These are phyloP conservation scores for Penicillium occitanis DNA, from an alignment of 2,329 filamentous ascomycete genomes.

Conservation along the genomic window DNA sequence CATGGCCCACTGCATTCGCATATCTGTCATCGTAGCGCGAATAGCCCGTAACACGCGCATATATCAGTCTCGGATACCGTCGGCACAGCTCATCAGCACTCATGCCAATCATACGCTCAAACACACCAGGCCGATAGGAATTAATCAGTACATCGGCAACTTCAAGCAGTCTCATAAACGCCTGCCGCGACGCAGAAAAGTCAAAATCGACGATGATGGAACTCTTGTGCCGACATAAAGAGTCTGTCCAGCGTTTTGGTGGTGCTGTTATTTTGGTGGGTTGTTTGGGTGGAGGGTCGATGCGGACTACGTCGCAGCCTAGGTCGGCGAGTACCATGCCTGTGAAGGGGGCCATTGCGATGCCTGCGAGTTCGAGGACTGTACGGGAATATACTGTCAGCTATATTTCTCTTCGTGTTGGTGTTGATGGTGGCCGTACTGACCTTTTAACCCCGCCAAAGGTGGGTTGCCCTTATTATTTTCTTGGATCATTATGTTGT, in stretches of 20 bases:
- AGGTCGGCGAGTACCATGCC: slow-evolving; percentile 21
- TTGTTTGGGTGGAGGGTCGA: slow-evolving; percentile 6
- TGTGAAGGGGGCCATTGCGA: slow-evolving; percentile 16
- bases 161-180: slow-evolving; percentile 14
- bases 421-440: too few relatives aligned
- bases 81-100: slow-evolving; percentile 14
- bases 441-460: slow-evolving; percentile 20
- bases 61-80: slow-evolving; percentile 13
- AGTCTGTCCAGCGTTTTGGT: slow-evolving; percentile 16
- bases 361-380: slow-evolving; percentile 19
- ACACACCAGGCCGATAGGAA: slow-evolving; percentile 10
- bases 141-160: slow-evolving; percentile 18
- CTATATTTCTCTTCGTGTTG: too few relatives aligned
- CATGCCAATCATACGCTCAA: slow-evolving; percentile 17
- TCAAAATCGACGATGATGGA: slow-evolving; percentile 18
- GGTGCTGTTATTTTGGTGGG: neutral
- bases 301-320: slow-evolving; percentile 20
- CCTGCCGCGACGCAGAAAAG: slow-evolving; percentile 7
- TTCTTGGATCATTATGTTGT: slow-evolving; percentile 1
- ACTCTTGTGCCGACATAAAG: slow-evolving; percentile 18
- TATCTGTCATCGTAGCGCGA: slow-evolving; percentile 14
- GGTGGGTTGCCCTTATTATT: slow-evolving; percentile 3
- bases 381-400: neutral
- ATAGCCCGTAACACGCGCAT: slow-evolving; percentile 18
- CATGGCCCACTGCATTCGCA: slow-evolving; percentile 15